Base-by-base conservation (phyloP, 352 stramenopile genomes). In the Globisporangium alternatum region DNA sequence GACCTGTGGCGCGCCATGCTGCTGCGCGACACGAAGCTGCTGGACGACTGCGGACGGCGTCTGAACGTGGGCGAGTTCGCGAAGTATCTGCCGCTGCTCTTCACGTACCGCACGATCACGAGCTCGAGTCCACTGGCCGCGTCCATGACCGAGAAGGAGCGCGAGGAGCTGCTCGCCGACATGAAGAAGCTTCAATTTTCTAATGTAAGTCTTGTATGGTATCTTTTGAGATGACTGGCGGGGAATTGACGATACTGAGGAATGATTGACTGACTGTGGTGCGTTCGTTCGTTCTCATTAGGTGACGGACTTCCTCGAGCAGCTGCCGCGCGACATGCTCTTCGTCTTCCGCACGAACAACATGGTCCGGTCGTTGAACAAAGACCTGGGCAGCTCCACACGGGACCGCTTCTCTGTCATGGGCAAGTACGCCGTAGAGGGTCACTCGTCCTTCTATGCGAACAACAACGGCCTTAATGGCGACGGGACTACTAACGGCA, bases 1-100 rank as follows among this genome's bases (percentile, higher is more conserved):
- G 79, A 96, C 54, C 73, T 99, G 37, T 99, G 97, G 97, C 87
- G 90, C 62, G 89, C 88, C 13, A 95, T 99, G 62, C 80, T 99
- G 6, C 78, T 98, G 62, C 89, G 90, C 21, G 91, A 99, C 71
- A 79, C 83, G 22, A 62, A 72, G 47, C 71, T 97, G 5, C 71
- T 96, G 17, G 68, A 82, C 35, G 66, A 90, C 53, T 91, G 86
- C 62, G 81, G 79, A 2, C 67, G 60, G 22, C 72, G 71, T 0
- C 45, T 94, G 12, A 78, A 89, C 44, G 72, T 93, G 57, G 82
- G 79, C 1, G 64, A 75, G 12, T 77, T 91, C 41, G 71, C 74
- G 13, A 84, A 89, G 41, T 89, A 86, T 30, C 70, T 97, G 49
- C 90, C 89, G 22, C 66, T 97, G 52, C 73, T 97, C 10, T 90